A percentile compares a stretch with the other conserved stretches of the same genome.
These are phyloP conservation scores for Mycena haematopus DNA, from an alignment of 768 basidiomycete species.

Conservation along the genomic window DNA sequence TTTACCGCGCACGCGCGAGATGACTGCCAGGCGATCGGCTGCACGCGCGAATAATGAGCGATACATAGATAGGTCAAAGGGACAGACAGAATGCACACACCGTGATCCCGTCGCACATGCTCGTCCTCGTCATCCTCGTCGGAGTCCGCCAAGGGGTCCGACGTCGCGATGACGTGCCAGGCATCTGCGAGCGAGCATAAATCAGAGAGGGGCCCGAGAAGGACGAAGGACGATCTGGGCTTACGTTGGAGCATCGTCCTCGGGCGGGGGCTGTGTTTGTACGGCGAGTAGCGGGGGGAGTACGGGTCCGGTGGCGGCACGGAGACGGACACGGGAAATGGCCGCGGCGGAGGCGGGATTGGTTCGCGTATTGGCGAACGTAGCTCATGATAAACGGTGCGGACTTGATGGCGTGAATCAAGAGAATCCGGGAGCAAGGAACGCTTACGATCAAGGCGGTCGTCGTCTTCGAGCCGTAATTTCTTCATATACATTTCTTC, in stretches of 20 bases:
- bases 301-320: conserved; percentile 9
- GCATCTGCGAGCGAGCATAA: conserved; percentile 63
- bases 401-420: conserved; percentile 8
- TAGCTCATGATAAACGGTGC: conserved; percentile 13
- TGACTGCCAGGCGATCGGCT: conserved; percentile 69
- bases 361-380: conserved; percentile 11
- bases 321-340: background rate
- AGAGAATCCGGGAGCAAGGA: background rate
- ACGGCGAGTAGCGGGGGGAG: conserved; percentile 31
- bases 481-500: conserved; percentile 32
- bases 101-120: conserved; percentile 67
- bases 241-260: conserved; percentile 72
- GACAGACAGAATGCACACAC: conserved; percentile 46
- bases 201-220: background rate
- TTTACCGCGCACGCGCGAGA: conserved; percentile 62
- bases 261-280: conserved; percentile 32
- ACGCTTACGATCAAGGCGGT: conserved; percentile 3
- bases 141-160: conserved; percentile 78
- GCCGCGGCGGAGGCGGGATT: conserved; percentile 1
- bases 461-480: conserved; percentile 33
- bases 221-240: background rate
- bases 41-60: conserved; percentile 9
- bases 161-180: conserved; percentile 69
- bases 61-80: conserved; percentile 6
- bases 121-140: conserved; percentile 76